Evolutionary conservation across 495 filamentous ascomycete genomes (phyloP).

Genomic region (Penicillium canariense): DNA sequence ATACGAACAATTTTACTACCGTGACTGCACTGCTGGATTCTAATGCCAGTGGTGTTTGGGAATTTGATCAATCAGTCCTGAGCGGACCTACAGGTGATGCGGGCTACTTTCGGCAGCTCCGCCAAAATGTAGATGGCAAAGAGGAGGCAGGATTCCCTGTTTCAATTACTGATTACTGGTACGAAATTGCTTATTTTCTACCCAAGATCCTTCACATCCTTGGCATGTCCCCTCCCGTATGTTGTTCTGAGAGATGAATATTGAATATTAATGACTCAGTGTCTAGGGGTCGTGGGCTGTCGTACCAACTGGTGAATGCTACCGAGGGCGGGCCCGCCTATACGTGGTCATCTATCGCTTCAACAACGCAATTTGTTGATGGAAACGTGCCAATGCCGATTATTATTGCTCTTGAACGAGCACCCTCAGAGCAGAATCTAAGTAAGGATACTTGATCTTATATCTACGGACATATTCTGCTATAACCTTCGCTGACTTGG

Average conservation of each 20-base stretch:
- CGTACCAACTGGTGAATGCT: slow-evolving; percentile 78
- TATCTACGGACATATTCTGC: not conserved
- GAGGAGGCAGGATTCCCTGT: not conserved
- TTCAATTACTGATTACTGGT: slow-evolving; percentile 54
- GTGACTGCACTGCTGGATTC: not conserved
- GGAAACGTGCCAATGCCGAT: slow-evolving; percentile 27
- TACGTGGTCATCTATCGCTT: slow-evolving; percentile 84
- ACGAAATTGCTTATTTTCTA: slow-evolving; percentile 72
- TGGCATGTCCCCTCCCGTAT: not conserved
- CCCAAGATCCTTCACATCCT: too few species aligned
- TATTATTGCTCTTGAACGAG: not conserved
- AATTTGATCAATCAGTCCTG: not conserved
- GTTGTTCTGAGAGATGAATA: not conserved
- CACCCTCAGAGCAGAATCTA: not conserved
- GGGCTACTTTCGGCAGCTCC: not conserved
- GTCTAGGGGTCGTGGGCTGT: slow-evolving; percentile 75
- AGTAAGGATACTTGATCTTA: not conserved
- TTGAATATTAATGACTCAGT: slow-evolving; percentile 78
- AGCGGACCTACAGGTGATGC: not conserved
- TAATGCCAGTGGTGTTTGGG: slow-evolving; percentile 31
- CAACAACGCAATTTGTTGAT: slow-evolving; percentile 59
- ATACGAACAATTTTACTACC: slow-evolving; percentile 77
- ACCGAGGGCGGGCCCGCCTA: slow-evolving; percentile 64
- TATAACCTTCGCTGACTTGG: slow-evolving; percentile 35
- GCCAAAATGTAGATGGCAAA: not conserved